These are phyloP conservation scores for Gelatoporia subvermispora DNA, from an alignment of 768 basidiomycete species.

Conservation along the genomic window DNA sequence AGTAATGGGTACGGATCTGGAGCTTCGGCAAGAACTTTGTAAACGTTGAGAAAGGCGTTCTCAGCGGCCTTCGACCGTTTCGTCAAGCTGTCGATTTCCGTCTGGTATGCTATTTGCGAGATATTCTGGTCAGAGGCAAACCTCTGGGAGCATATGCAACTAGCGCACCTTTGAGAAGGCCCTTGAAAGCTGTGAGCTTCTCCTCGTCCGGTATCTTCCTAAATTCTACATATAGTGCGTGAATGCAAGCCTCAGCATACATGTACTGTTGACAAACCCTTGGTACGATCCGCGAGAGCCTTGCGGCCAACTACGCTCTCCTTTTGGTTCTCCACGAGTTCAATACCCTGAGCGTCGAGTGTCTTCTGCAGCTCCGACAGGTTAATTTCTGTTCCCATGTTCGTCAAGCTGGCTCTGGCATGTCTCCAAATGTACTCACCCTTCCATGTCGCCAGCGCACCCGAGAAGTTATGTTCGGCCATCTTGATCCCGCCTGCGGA, in stretches of 20 bases:
- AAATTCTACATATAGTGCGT: constrained; percentile 59
- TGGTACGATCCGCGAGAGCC: constrained; percentile 90
- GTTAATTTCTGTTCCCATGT: constrained; percentile 60
- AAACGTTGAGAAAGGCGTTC: constrained; percentile 93
- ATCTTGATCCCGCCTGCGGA: not conserved
- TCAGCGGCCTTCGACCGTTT: constrained; percentile 89
- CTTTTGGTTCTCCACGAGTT: constrained; percentile 98
- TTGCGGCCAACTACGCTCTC: constrained; percentile 93
- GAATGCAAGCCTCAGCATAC: too few relatives aligned
- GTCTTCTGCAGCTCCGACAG: constrained; percentile 89
- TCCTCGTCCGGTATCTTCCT: constrained; percentile 91
- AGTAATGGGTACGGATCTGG: constrained; percentile 97
- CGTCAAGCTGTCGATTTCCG: constrained; percentile 93
- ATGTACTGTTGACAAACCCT: constrained; percentile 51
- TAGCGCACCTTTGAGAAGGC: constrained; percentile 73
- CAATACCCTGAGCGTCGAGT: constrained; percentile 87
- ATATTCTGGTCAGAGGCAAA: too few relatives aligned
- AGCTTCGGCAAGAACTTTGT: constrained; percentile 94
- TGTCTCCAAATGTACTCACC: constrained; percentile 38
- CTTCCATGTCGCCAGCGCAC: constrained; percentile 89
- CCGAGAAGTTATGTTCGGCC: constrained; percentile 84
- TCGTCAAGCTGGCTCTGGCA: not conserved
- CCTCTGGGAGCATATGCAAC: not conserved
- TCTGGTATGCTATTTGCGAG: constrained; percentile 72
- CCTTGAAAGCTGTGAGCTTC: constrained; percentile 84